phyloP scores from a whole-genome alignment of 2,329 filamentous ascomycete species.

The Ceratocystis diversiconidia region DNA sequence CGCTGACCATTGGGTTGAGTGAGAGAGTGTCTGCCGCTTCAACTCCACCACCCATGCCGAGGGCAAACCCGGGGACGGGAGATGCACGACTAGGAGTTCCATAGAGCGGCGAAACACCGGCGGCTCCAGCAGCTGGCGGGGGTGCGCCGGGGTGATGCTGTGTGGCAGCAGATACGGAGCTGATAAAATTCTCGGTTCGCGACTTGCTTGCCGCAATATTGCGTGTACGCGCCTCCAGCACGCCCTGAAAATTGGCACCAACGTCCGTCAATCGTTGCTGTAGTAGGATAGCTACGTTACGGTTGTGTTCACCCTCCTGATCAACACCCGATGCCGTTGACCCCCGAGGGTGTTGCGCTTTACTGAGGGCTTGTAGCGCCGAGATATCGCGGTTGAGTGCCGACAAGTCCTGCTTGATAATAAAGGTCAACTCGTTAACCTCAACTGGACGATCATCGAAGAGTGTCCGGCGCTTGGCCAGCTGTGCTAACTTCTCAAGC shows the following conservation, averaged over 20 bases:
- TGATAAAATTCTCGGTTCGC: conserved; percentile 92
- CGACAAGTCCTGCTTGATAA: conserved; percentile 94
- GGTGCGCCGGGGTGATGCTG: conserved; percentile 40
- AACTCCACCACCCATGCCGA: conserved; percentile 71
- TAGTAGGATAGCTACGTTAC: conserved; percentile 84
- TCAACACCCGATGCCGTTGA: conserved; percentile 31
- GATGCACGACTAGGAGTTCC: conserved; percentile 57
- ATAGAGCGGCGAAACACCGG: conserved; percentile 72
- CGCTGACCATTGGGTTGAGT: conserved; percentile 60
- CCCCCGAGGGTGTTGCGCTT: conserved; percentile 51
- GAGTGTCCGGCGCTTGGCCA: conserved; percentile 90
- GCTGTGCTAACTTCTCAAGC: conserved; percentile 80
- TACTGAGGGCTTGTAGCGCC: conserved; percentile 61
- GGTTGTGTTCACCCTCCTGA: conserved; percentile 93
- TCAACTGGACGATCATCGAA: conserved; percentile 95
- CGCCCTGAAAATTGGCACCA: conserved; percentile 90
- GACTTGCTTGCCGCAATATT: conserved; percentile 92
- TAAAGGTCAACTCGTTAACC: conserved; percentile 90
- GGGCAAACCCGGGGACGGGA: conserved; percentile 49
- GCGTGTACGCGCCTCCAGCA: conserved; percentile 88
- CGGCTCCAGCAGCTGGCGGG: background rate
- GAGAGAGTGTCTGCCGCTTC: conserved; percentile 63
- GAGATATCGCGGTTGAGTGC: conserved; percentile 75
- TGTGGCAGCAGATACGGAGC: conserved; percentile 66
- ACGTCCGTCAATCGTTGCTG: conserved; percentile 89